Evolutionary conservation across 805 yeast species (phyloP).

Genomic region (Pichia californica): DNA sequence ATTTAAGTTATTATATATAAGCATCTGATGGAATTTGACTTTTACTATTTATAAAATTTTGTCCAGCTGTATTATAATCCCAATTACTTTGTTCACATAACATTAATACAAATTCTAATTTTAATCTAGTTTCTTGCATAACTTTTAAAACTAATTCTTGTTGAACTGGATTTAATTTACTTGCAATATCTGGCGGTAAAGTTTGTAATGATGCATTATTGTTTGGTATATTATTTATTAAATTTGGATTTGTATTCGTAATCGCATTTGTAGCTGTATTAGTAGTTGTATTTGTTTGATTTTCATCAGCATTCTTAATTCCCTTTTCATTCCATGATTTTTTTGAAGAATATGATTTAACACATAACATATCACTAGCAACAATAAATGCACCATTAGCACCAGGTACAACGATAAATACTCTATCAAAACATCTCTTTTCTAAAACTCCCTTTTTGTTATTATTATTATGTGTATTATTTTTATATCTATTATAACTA

Average conservation of each 20-base stretch:
- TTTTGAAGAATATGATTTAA: conserved; percentile 53
- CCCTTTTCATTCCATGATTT: conserved; percentile 44
- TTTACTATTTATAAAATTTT: conserved; percentile 63
- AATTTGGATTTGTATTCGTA: no score
- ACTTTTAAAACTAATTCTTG: conserved; percentile 59
- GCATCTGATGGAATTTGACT: conserved; percentile 51
- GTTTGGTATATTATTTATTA: no score
- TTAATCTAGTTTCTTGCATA: conserved; percentile 67
- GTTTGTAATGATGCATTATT: not conserved
- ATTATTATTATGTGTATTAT: conserved; percentile 8
- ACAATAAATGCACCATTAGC: conserved; percentile 66
- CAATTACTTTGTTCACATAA: conserved; percentile 83
- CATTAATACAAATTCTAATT: conserved; percentile 73
- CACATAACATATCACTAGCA: conserved; percentile 74
- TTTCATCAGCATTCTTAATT: no score
- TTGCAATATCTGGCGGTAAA: conserved; percentile 49
- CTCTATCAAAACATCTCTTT: conserved; percentile 79
- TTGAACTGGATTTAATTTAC: conserved; percentile 47
- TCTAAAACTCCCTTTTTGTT: conserved; percentile 32
- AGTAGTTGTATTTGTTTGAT: not conserved
- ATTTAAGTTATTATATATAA: conserved; percentile 21
- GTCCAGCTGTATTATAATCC: conserved; percentile 65
- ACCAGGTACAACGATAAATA: conserved; percentile 67
- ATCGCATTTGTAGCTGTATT: conserved; percentile 11
- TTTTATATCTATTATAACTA: conserved; percentile 21